phyloP scores from a whole-genome alignment of 2,329 filamentous ascomycete genomes.

The Acrocalymma vagum region DNA sequence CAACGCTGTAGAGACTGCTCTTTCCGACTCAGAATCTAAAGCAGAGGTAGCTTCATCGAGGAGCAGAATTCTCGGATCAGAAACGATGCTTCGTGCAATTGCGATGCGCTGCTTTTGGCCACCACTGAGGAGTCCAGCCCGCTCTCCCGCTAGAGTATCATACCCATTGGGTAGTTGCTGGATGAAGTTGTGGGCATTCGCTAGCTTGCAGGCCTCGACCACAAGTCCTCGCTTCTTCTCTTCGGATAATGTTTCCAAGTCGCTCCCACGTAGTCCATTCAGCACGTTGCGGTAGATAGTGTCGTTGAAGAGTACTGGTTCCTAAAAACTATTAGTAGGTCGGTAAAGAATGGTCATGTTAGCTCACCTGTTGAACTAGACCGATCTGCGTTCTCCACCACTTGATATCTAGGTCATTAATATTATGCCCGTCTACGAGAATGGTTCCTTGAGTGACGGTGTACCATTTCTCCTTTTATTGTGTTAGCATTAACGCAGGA shows the following conservation, averaged over 20 bases:
- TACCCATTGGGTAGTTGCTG: slow-evolving; percentile 83
- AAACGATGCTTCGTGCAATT: slow-evolving; percentile 86
- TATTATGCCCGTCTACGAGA: slow-evolving; percentile 77
- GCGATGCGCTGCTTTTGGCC: slow-evolving; percentile 95
- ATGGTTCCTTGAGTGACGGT: slow-evolving; percentile 49
- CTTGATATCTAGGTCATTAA: slow-evolving; percentile 78
- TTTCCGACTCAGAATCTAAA: slow-evolving; percentile 70
- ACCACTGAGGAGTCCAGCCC: slow-evolving; percentile 86
- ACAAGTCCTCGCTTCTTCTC: slow-evolving; percentile 66
- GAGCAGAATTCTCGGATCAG: slow-evolving; percentile 85
- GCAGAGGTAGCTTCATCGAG: slow-evolving; percentile 93
- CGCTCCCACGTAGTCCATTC: slow-evolving; percentile 68
- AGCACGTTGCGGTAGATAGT: slow-evolving; percentile 87
- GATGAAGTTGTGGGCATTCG: slow-evolving; percentile 92
- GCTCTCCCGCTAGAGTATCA: slow-evolving; percentile 88
- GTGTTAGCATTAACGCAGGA: not conserved
- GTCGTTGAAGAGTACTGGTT: slow-evolving; percentile 85
- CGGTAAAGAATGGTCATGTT: not conserved
- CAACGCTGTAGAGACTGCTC: slow-evolving; percentile 56
- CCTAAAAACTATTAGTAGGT: slow-evolving; percentile 42
- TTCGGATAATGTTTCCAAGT: slow-evolving; percentile 43
- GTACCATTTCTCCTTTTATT: slow-evolving; percentile 13
- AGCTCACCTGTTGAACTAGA: slow-evolving; percentile 74
- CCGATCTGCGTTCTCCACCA: slow-evolving; percentile 92
- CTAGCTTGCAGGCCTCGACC: slow-evolving; percentile 70